Conservation (phyloP, 2,329 filamentous ascomycete species). For the Aspergillus candidus region DNA sequence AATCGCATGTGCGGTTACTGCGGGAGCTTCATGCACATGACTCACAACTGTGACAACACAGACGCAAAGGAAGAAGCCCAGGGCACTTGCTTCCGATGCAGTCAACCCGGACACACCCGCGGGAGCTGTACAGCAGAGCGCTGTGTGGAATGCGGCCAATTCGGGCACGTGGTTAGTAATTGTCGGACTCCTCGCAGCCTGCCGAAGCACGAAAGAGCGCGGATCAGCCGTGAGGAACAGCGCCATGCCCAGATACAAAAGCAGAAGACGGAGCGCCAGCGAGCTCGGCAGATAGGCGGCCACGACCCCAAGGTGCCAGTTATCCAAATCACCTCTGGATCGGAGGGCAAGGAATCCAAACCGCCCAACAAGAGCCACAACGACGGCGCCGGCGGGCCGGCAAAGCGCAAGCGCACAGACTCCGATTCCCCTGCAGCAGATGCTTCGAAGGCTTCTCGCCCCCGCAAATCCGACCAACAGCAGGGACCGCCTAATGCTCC, state of each 20-base stretch:
- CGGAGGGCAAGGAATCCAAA: slow-evolving; percentile 9
- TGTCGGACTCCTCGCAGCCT: slow-evolving; percentile 33
- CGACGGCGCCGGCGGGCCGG: slow-evolving; percentile 5
- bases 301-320: slow-evolving; percentile 42
- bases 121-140: slow-evolving; percentile 35
- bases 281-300: slow-evolving; percentile 37
- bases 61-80: slow-evolving; percentile 34
- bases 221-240: slow-evolving; percentile 34
- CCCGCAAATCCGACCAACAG: slow-evolving; percentile 19
- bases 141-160: slow-evolving; percentile 40
- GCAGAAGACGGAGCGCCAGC: slow-evolving; percentile 32
- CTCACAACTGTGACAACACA: slow-evolving; percentile 41
- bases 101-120: slow-evolving; percentile 33
- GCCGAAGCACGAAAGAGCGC: slow-evolving; percentile 31
- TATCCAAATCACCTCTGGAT: slow-evolving; percentile 26
- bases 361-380: slow-evolving; percentile 8
- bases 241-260: slow-evolving; percentile 29
- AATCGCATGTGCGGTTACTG: slow-evolving; percentile 40
- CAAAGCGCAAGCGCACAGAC: slow-evolving; percentile 31
- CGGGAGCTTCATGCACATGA: slow-evolving; percentile 41
- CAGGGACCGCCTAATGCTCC: slow-evolving; percentile 21
- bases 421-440: slow-evolving; percentile 21
- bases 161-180: slow-evolving; percentile 34
- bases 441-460: slow-evolving; percentile 21
- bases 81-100: slow-evolving; percentile 41